Evolutionary conservation across 805 yeast species (phyloP).

Genomic region (Suhomyces sp.): DNA sequence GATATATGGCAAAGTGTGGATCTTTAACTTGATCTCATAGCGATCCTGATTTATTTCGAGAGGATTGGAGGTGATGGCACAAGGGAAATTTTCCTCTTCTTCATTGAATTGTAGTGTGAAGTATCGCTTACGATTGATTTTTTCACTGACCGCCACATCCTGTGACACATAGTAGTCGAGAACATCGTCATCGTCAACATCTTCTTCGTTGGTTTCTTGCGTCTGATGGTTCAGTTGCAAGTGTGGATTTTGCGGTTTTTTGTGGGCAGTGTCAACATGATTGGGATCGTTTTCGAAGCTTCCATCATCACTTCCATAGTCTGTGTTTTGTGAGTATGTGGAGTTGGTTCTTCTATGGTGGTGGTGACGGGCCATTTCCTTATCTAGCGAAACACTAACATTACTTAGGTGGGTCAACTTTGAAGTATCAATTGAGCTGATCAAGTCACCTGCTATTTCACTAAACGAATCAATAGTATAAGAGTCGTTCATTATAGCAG

Average conservation of each 20-base stretch:
- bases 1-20: slow-evolving; percentile 78
- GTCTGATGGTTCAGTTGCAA: not conserved
- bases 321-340: not conserved
- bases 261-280: not conserved
- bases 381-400: slow-evolving; percentile 27
- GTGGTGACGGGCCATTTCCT: slow-evolving; percentile 15
- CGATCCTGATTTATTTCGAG: slow-evolving; percentile 45
- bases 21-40: slow-evolving; percentile 52
- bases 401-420: slow-evolving; percentile 15
- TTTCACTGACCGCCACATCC: slow-evolving; percentile 25
- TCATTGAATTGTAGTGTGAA: slow-evolving; percentile 49
- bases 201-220: slow-evolving; percentile 5
- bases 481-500: not conserved
- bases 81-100: slow-evolving; percentile 55
- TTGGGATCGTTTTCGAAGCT: not conserved
- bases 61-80: slow-evolving; percentile 67
- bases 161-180: slow-evolving; percentile 14
- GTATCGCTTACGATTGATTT: slow-evolving; percentile 58
- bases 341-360: slow-evolving; percentile 1
- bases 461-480: slow-evolving; percentile 24
- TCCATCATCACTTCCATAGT: not conserved
- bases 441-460: slow-evolving; percentile 37
- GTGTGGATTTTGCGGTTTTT: not conserved
- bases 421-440: slow-evolving; percentile 16
- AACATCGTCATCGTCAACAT: slow-evolving; percentile 12